Base-by-base conservation (phyloP, 2,329 filamentous ascomycete genomes). In the Diaporthe eres region DNA sequence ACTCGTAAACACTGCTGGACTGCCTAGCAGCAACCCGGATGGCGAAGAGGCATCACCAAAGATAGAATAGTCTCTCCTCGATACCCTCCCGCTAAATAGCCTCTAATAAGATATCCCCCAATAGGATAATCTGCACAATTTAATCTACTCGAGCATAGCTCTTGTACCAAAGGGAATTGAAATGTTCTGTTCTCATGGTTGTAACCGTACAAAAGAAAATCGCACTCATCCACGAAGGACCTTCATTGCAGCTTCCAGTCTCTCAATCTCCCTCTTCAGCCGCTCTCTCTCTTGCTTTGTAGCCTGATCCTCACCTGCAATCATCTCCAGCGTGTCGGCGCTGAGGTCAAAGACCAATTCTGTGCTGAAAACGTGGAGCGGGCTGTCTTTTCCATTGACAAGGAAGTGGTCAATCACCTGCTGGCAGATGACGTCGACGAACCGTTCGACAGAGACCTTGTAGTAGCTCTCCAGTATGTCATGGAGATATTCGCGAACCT, bases 401-500 rank as follows among this genome's bases (percentile, higher is more conserved):
- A 94, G 84, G 75, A 86, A 86, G 79, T 91, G 83, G 58, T 89
- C 87, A 2, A 90, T 84, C 0, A 87, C 90, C 77, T 94, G 92
- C 76, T 88, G 87, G 79, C 86, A 91, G 2, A 95, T 81, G 4
- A 85, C 88, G 78, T 94, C 92, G 2, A 93, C 87, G 75, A 94
- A 93, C 0, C 91, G 88, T 79, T 90, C 89, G 17, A 85, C 85
- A 0, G 91, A 86, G 1, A 93, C 88, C 37, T 90, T 87, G 83
- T 94, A 94, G 81, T 92, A 94, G 2, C 88, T 86, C 39, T 85
- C 81, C 0, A 94, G 84, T 1, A 90, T 88, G 75, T 94, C 89
- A 74, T 93, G 90, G 6, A 94, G 88, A 13, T 91, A 87, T 47
- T 89, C 84, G 63, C 76, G 77, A 1, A 76, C 63, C 17, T 79